Percentiles rank a stretch among this genome's conserved stretches.
phyloP scores from a whole-genome alignment of 2,329 filamentous ascomycete species.

The Hymenoscyphus repandus region DNA sequence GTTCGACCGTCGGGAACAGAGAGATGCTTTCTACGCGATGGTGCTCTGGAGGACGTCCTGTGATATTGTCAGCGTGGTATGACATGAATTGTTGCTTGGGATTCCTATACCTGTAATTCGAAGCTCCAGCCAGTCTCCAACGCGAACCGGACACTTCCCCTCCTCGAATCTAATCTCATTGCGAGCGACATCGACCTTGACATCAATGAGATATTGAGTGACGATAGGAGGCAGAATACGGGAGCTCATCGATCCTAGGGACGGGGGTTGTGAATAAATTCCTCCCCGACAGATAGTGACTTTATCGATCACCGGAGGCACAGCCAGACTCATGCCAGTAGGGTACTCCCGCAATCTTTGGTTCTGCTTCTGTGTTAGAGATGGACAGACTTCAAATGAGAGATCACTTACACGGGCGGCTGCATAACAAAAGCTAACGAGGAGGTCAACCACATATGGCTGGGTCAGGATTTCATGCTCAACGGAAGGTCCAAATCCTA shows the following conservation, averaged over 20 bases:
- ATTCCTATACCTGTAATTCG: slow-evolving; percentile 4
- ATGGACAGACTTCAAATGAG: not conserved
- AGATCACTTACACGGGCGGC: slow-evolving; percentile 24
- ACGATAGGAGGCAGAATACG: not conserved
- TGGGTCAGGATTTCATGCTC: slow-evolving; percentile 79
- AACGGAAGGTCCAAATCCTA: slow-evolving; percentile 81
- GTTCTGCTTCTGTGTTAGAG: slow-evolving; percentile 10
- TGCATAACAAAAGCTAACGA: slow-evolving; percentile 76
- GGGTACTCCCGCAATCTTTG: slow-evolving; percentile 29
- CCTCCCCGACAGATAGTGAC: not conserved
- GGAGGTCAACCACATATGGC: slow-evolving; percentile 76
- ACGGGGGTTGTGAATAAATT: not conserved
- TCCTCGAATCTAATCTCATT: slow-evolving; percentile 23
- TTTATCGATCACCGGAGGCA: slow-evolving; percentile 17
- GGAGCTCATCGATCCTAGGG: not conserved
- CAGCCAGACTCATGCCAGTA: slow-evolving; percentile 30
- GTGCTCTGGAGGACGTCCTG: slow-evolving; percentile 18
- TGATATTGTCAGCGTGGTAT: not conserved
- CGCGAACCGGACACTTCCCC: slow-evolving; percentile 17
- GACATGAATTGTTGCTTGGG: slow-evolving; percentile 1
- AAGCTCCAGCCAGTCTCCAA: slow-evolving; percentile 28
- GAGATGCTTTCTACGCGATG: slow-evolving; percentile 25
- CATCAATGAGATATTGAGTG: slow-evolving; percentile 4
- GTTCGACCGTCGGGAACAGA: slow-evolving; percentile 21
- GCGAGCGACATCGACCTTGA: slow-evolving; percentile 19